Evolutionary conservation across 805 yeast genomes (phyloP).

Genomic region (Zygosaccharomyces pseudorouxii): DNA sequence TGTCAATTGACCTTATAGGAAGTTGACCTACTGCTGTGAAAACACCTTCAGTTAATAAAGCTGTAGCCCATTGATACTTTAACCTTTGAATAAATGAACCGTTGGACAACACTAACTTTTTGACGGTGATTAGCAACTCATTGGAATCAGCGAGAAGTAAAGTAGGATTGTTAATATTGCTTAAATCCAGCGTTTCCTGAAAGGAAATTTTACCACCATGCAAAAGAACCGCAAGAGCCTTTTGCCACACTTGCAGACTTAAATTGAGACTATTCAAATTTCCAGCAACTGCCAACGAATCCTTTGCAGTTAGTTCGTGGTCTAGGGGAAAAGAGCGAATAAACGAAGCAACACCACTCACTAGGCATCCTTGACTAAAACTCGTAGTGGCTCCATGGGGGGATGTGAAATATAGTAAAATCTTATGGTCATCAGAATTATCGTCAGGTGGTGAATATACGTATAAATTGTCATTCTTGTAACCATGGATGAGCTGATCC

Average conservation of each 20-base stretch:
- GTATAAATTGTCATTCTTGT: slow-evolving; percentile 19
- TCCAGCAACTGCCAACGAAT: slow-evolving; percentile 31
- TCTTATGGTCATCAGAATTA: slow-evolving; percentile 36
- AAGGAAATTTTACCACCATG: slow-evolving; percentile 34
- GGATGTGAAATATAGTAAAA: slow-evolving; percentile 29
- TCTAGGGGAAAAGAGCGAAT: slow-evolving; percentile 36
- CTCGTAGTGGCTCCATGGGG: slow-evolving; percentile 26
- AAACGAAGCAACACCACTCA: slow-evolving; percentile 50
- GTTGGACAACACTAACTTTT: not conserved
- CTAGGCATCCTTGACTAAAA: slow-evolving; percentile 49
- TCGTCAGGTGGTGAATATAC: slow-evolving; percentile 32
- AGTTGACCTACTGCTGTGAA: slow-evolving; percentile 37
- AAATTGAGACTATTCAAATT: slow-evolving; percentile 12
- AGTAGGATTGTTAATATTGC: slow-evolving; percentile 14
- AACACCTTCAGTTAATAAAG: slow-evolving; percentile 47
- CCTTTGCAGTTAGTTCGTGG: slow-evolving; percentile 35
- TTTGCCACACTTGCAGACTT: slow-evolving; percentile 43
- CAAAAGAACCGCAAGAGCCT: slow-evolving; percentile 33
- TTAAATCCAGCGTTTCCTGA: slow-evolving; percentile 22
- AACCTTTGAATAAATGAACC: slow-evolving; percentile 20
- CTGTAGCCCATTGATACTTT: slow-evolving; percentile 36
- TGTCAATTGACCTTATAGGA: slow-evolving; percentile 16
- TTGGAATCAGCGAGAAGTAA: slow-evolving; percentile 21
- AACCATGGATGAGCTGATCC: slow-evolving; percentile 20
- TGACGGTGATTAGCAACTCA: slow-evolving; percentile 8